Conservation (phyloP, 148 eudicot genomes). For the Silene conica region DNA sequence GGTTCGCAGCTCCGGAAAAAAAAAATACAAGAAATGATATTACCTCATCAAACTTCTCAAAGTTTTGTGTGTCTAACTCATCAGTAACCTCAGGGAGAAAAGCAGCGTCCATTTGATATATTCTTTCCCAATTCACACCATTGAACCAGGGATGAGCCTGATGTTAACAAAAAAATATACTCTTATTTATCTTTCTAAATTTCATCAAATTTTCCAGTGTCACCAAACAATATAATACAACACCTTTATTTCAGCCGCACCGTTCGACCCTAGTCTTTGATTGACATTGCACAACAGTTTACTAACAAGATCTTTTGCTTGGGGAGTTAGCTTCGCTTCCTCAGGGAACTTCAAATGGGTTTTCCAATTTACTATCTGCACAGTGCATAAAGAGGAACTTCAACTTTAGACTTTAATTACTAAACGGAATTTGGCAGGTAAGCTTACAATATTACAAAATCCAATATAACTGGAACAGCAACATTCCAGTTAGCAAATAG, state of each 20-base stretch:
- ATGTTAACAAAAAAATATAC: constrained; percentile 12
- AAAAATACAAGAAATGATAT: background rate
- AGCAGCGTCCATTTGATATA: constrained; percentile 93
- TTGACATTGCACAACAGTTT: constrained; percentile 80
- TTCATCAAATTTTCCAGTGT: background rate
- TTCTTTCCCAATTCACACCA: constrained; percentile 77
- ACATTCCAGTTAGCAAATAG: constrained; percentile 7
- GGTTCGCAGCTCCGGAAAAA: constrained; percentile 5
- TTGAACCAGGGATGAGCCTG: constrained; percentile 81
- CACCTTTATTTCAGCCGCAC: constrained; percentile 96
- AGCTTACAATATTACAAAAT: background rate
- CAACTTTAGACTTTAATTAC: constrained; percentile 9
- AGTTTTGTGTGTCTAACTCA: constrained; percentile 94
- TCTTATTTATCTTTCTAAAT: constrained; percentile 1
- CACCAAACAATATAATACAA: constrained; percentile 33
- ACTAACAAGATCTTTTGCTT: constrained; percentile 87
- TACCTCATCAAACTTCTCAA: constrained; percentile 98
- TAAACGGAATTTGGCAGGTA: background rate
- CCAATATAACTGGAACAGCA: background rate
- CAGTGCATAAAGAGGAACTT: constrained; percentile 5
- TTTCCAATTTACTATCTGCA: constrained; percentile 94
- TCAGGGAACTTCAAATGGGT: constrained; percentile 88
- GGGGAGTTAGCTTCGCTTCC: constrained; percentile 73
- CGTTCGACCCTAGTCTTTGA: constrained; percentile 86
- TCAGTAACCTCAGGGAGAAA: constrained; percentile 93